A percentile compares a stretch with the other conserved stretches of the same genome.
phyloP scores from a whole-genome alignment of 306 rosid genomes.

The Medicago ruthenica region DNA sequence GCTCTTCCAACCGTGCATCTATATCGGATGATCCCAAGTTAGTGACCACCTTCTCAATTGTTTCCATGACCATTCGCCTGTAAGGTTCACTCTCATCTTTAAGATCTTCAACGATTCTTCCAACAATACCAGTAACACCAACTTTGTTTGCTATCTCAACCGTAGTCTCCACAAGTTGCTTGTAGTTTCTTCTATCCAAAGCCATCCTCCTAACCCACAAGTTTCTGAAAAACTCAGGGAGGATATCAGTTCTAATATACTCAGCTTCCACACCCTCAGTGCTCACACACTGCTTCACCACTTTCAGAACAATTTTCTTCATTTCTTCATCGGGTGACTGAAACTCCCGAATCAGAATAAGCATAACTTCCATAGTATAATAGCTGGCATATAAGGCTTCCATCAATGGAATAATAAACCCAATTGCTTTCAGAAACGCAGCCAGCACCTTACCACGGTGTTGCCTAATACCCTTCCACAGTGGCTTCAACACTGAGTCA shows the following conservation, averaged over 20 bases:
- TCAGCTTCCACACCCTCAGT: conserved; percentile 97
- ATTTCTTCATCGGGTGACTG: conserved; percentile 99
- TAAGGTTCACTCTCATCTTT: conserved; percentile 99
- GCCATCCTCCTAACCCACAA: conserved; percentile 99
- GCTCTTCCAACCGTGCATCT: conserved; percentile 92
- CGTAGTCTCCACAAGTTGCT: conserved; percentile 92
- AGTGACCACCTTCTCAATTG: conserved; percentile 94
- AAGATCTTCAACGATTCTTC: conserved; percentile 93
- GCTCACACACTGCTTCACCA: conserved; percentile 96
- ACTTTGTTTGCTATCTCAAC: conserved; percentile 98
- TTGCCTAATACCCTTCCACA: conserved; percentile 97
- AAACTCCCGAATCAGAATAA: conserved; percentile 85
- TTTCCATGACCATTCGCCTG: conserved; percentile 98
- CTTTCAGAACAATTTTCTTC: conserved; percentile 96
- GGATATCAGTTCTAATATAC: conserved; percentile 55
- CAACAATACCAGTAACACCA: conserved; percentile 93
- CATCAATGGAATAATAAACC: conserved; percentile 93
- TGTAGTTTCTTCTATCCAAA: conserved; percentile 89
- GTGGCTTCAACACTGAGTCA: conserved; percentile 87
- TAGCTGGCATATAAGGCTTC: conserved; percentile 93
- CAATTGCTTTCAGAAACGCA: conserved; percentile 93
- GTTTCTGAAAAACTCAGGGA: conserved; percentile 89
- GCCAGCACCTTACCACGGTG: conserved; percentile 98
- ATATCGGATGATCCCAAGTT: conserved; percentile 92
- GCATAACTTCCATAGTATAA: conserved; percentile 94